phyloP scores from a whole-genome alignment of 2,329 filamentous ascomycete genomes.

The Nannizziopsis barbatae region DNA sequence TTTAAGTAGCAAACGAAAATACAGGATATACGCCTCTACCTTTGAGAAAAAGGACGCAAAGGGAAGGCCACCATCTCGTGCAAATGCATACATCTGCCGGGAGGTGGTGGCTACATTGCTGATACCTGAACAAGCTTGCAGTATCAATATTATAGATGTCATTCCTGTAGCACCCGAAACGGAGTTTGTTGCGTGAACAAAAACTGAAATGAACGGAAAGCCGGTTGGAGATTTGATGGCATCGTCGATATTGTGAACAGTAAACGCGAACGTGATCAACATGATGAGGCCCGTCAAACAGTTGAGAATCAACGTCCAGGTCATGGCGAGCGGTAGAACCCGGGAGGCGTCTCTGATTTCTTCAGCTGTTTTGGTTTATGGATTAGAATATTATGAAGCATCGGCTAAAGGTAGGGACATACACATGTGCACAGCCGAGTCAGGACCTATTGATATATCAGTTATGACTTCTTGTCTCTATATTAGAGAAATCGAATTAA shows the following conservation, averaged over 20 bases:
- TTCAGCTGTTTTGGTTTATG: conserved; percentile 23
- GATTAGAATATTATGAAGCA: not conserved
- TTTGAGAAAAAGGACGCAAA: conserved; percentile 20
- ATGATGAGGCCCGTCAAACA: conserved; percentile 29
- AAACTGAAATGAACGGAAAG: conserved; percentile 32
- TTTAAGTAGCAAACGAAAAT: not conserved
- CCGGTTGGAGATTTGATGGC: conserved; percentile 25
- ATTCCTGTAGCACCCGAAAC: conserved; percentile 24
- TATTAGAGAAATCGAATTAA: not conserved
- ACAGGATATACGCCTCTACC: not conserved
- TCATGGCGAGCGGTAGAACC: conserved; percentile 28
- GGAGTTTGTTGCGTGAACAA: conserved; percentile 38
- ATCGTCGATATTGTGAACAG: conserved; percentile 25
- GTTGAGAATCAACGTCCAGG: conserved; percentile 28
- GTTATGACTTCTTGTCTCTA: not conserved
- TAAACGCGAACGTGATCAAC: conserved; percentile 28
- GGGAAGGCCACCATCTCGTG: conserved; percentile 28
- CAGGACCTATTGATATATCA: conserved; percentile 12
- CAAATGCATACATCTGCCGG: conserved; percentile 28
- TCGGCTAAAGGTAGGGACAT: not conserved
- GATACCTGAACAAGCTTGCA: conserved; percentile 22
- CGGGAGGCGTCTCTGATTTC: conserved; percentile 29
- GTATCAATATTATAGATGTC: conserved; percentile 25
- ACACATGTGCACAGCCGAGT: conserved; percentile 20
- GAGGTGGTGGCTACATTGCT: conserved; percentile 27